Base-by-base conservation (phyloP, 306 rosid genomes). In the Cicer bijugum region DNA sequence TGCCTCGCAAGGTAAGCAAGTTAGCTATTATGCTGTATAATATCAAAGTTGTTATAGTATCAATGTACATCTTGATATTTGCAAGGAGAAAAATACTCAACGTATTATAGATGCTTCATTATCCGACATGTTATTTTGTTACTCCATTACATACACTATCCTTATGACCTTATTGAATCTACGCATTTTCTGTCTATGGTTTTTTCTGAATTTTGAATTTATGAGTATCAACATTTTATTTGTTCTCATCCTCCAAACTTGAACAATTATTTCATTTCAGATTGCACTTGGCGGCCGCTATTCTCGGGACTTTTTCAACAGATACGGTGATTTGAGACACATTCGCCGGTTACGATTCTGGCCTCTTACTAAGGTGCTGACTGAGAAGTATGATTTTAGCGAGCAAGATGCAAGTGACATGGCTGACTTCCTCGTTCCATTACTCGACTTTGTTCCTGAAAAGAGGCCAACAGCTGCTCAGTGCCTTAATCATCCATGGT, bases 251-350 rank as follows among this genome's bases (percentile, higher is more conserved):
- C 8, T 51, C 62, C 9, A 33, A 50, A 58, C 7, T 12, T 71
- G 69, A 80, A 65, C 43, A 44, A 67, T 69, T 79, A 0, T 80
- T 78, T 59, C 70, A 12, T 58, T 1, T 57, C 87, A 94, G 98
- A 89, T 94, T 83, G 98, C 98, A 59, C 83, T 94, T 71, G 85
- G 97, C n/a, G 98, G 98, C 64, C 89, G 96, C 69, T 94, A 94
- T 81, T 94, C 98, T 69, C 90, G 96, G n/a, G 98, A 94, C 52
- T 94, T 83, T 85, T 94, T 94, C 78, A 88, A 89, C 47, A 87
- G 98, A 88, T 69, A 87, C 8, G 97, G 98, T 33, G 97, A 94
- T 82, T 75, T 91, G 79, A 85, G 98, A 89, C 98, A 94, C 82
- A 94, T 94, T 40, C 95, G 92, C 5, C 85, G 96, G 80, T 81